phyloP scores from a whole-genome alignment of 2,329 filamentous ascomycete species.

The Pleurostoma richardsiae region DNA sequence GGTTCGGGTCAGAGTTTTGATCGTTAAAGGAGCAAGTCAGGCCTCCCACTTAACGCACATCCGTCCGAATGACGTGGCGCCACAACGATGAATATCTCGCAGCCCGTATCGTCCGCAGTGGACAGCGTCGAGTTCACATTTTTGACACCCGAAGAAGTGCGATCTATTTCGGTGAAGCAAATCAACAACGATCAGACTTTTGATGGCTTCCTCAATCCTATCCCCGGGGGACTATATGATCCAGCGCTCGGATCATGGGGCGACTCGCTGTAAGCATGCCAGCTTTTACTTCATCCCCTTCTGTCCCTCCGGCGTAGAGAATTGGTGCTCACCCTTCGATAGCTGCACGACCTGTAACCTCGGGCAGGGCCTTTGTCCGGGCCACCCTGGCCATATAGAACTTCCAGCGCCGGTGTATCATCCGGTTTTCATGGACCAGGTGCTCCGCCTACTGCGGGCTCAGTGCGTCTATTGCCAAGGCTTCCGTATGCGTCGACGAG shows the following conservation, averaged over 20 bases:
- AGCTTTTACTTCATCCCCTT: slow-evolving; percentile 5
- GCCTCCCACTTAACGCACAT: no score
- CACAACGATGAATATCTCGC: slow-evolving; percentile 66
- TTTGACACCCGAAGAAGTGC: slow-evolving; percentile 77
- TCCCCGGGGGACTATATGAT: slow-evolving; percentile 89
- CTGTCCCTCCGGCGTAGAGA: no score
- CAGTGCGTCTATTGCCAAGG: slow-evolving; percentile 89
- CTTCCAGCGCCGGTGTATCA: slow-evolving; percentile 92
- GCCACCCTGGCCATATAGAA: slow-evolving; percentile 92
- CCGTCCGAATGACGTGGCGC: not conserved
- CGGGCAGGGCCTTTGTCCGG: slow-evolving; percentile 75
- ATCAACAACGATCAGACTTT: slow-evolving; percentile 95
- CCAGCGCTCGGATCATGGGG: slow-evolving; percentile 85
- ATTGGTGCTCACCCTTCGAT: not conserved
- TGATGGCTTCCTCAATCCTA: slow-evolving; percentile 82
- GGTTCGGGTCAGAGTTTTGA: no score
- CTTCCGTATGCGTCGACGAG: slow-evolving; percentile 71
- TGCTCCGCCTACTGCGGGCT: slow-evolving; percentile 76
- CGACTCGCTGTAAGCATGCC: slow-evolving; percentile 66
- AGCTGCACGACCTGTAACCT: slow-evolving; percentile 93
- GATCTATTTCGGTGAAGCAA: slow-evolving; percentile 83
- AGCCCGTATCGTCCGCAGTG: slow-evolving; percentile 79
- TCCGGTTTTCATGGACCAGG: slow-evolving; percentile 92
- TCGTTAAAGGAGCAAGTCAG: no score
- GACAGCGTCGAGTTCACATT: slow-evolving; percentile 86